phyloP scores from a whole-genome alignment of 164 flowering plant species.

The Magnolia kwangsiensis region DNA sequence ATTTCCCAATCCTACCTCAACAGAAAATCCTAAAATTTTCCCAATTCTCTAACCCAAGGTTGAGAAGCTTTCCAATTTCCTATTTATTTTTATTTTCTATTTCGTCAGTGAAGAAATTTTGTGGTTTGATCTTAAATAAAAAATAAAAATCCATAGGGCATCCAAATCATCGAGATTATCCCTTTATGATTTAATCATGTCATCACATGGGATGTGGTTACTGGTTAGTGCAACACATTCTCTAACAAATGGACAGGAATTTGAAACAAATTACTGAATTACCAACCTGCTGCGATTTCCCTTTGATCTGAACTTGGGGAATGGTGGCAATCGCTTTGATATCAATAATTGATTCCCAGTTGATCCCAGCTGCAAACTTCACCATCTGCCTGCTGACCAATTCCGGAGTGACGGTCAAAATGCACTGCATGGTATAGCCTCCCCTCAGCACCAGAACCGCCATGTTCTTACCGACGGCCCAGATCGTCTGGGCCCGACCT shows the following conservation, averaged over 20 bases:
- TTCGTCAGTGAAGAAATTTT: too few species aligned
- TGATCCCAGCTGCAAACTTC: conserved; percentile 56
- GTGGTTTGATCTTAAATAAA: too few species aligned
- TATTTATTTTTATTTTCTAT: too few species aligned
- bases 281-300: conserved; percentile 75
- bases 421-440: conserved; percentile 86
- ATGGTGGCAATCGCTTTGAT: conserved; percentile 65
- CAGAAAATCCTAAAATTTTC: too few species aligned
- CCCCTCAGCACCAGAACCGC: conserved; percentile 70
- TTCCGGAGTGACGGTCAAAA: conserved; percentile 46
- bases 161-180: too few species aligned
- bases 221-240: not conserved
- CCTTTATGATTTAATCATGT: too few species aligned
- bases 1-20: too few species aligned
- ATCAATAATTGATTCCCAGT: conserved; percentile 71
- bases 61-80: too few species aligned
- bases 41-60: too few species aligned
- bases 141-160: too few species aligned
- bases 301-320: conserved; percentile 59
- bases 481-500: conserved; percentile 70
- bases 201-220: too few species aligned
- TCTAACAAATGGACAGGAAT: not conserved
- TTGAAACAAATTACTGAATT: too few species aligned
- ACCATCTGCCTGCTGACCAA: conserved; percentile 76
- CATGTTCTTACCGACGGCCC: conserved; percentile 77